phyloP scores from a whole-genome alignment of 192 early-diverging fungal species.

The Podila verticillata region DNA sequence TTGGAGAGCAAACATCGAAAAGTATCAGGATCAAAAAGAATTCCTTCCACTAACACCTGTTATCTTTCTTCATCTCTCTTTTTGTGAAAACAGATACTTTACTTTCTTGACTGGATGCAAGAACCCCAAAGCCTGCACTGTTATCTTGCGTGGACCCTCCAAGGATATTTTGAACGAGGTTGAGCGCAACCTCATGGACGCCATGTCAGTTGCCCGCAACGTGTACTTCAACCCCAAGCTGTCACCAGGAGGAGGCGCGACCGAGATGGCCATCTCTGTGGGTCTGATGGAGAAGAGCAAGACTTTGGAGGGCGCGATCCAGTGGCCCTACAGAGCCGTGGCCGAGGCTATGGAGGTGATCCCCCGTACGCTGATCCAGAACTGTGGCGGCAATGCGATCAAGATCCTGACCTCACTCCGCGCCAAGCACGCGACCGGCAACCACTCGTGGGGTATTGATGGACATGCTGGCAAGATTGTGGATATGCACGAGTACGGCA shows the following conservation, averaged over 20 bases:
- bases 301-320: constrained; percentile 88
- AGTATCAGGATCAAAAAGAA: neutral
- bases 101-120: constrained; percentile 94
- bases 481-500: constrained; percentile 97
- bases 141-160: constrained; percentile 94
- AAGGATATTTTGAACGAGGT: constrained; percentile 99
- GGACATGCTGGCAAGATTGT: constrained; percentile 90
- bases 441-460: constrained; percentile 95
- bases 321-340: constrained; percentile 96
- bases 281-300: constrained; percentile 90
- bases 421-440: constrained; percentile 93
- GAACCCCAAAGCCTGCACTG: constrained; percentile 98
- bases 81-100: constrained; percentile 83
- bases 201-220: constrained; percentile 98
- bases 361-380: constrained; percentile 97
- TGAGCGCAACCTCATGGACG: constrained; percentile 98
- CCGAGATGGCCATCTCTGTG: constrained; percentile 97
- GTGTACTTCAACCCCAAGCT: constrained; percentile 95
- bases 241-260: constrained; percentile 96
- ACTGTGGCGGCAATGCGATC: constrained; percentile 99
- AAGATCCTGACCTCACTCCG: constrained; percentile 90
- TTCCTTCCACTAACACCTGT: too few relatives aligned
- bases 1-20: too few relatives aligned
- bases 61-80: neutral
- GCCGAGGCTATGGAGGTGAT: constrained; percentile 98